A percentile compares a stretch with the other conserved stretches of the same genome.
These are phyloP conservation scores for Penicillium simplicissimum DNA, from an alignment of 495 filamentous ascomycete genomes.

Conservation along the genomic window DNA sequence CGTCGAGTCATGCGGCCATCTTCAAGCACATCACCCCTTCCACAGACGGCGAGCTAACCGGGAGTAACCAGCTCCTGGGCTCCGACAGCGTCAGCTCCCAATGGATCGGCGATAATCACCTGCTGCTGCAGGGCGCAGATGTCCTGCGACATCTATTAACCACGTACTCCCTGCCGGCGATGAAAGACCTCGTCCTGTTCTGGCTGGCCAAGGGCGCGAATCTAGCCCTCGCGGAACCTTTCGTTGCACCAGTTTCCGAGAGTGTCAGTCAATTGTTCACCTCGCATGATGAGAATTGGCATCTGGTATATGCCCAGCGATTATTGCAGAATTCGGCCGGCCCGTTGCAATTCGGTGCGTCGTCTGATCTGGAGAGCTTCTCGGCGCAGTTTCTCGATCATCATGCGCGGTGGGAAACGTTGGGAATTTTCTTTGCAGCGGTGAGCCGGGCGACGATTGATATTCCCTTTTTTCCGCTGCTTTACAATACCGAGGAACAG, in stretches of 20 bases:
- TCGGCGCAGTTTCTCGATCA: slow-evolving; percentile 35
- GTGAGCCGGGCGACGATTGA: slow-evolving; percentile 41
- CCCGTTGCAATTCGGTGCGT: slow-evolving; percentile 27
- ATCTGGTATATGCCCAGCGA: slow-evolving; percentile 32
- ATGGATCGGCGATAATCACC: slow-evolving; percentile 26
- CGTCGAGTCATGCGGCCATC: slow-evolving; percentile 45
- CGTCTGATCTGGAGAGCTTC: slow-evolving; percentile 29
- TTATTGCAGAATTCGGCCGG: slow-evolving; percentile 38
- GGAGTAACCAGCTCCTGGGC: slow-evolving; percentile 6
- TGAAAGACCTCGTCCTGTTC: slow-evolving; percentile 34
- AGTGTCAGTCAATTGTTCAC: slow-evolving; percentile 30
- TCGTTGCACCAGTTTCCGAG: slow-evolving; percentile 31
- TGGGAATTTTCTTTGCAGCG: slow-evolving; percentile 43
- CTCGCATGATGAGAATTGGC: slow-evolving; percentile 30
- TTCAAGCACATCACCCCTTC: slow-evolving; percentile 38
- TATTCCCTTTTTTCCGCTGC: slow-evolving; percentile 31
- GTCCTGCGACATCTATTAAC: slow-evolving; percentile 28
- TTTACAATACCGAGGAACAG: slow-evolving; percentile 33
- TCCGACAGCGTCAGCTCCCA: slow-evolving; percentile 15
- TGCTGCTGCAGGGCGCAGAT: slow-evolving; percentile 32
- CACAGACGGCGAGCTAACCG: slow-evolving; percentile 21
- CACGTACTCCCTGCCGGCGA: slow-evolving; percentile 23
- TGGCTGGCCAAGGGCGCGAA: slow-evolving; percentile 40
- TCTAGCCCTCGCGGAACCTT: slow-evolving; percentile 36
- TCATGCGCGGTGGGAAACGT: slow-evolving; percentile 44